Conservation (phyloP, 2,329 filamentous ascomycete species). For the Claviceps cyperi region DNA sequence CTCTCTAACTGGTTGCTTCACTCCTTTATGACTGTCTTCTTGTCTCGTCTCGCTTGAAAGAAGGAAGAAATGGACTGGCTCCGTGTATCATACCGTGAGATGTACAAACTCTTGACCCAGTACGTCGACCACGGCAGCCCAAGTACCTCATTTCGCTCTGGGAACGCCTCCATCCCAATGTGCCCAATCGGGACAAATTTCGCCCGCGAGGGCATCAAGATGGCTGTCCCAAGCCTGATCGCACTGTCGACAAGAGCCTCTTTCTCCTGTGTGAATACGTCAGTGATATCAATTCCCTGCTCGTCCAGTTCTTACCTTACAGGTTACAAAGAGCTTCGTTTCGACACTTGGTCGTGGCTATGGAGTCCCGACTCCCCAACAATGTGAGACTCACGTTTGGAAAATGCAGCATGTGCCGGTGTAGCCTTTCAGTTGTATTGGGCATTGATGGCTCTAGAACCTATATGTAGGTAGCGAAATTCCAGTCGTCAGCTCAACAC, state of each 20-base stretch:
- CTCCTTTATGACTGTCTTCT: too few relatives aligned
- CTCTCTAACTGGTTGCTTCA: too few relatives aligned
- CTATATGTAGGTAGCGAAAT: background rate
- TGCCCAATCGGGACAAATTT: slow-evolving; percentile 25
- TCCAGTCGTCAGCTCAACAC: background rate
- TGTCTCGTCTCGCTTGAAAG: too few relatives aligned
- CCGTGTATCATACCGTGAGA: slow-evolving; percentile 17
- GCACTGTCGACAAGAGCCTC: background rate
- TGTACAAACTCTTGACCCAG: slow-evolving; percentile 27
- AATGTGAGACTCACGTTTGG: background rate
- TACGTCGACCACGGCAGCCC: slow-evolving; percentile 18
- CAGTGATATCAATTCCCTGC: too few relatives aligned
- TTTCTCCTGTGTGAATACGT: background rate
- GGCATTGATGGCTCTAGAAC: background rate
- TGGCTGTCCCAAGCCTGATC: background rate
- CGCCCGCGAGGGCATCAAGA: background rate
- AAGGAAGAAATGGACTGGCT: too few relatives aligned
- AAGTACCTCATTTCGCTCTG: slow-evolving; percentile 17
- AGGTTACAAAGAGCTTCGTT: too few relatives aligned
- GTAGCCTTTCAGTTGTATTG: background rate
- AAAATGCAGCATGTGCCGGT: background rate
- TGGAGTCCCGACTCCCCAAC: too few relatives aligned
- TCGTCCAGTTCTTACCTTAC: too few relatives aligned
- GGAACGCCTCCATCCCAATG: slow-evolving; percentile 21
- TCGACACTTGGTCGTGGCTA: too few relatives aligned